Evolutionary conservation across 2,329 filamentous ascomycete genomes (phyloP).

Genomic region (Aspergillus chevalieri): DNA sequence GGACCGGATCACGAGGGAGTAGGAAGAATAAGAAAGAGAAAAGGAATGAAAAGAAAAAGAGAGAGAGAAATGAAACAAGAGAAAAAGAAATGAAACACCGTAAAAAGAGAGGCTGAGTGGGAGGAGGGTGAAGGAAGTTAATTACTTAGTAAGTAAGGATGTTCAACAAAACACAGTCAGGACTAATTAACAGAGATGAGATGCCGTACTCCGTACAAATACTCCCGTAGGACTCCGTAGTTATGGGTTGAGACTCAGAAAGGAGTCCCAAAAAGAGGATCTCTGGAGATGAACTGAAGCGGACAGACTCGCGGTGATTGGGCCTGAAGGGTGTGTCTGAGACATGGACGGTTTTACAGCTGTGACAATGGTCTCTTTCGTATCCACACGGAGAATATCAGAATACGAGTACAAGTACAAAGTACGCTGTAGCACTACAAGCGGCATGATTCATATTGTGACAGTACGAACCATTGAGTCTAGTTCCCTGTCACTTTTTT

Average conservation of each 20-base stretch:
- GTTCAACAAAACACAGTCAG: background rate
- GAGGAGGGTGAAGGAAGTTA: constrained; percentile 8
- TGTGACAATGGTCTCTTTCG: background rate
- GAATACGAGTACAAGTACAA: too few species aligned
- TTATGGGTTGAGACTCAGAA: background rate
- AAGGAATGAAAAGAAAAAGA: constrained; percentile 22
- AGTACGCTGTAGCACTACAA: too few species aligned
- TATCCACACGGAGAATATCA: background rate
- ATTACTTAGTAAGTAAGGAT: constrained; percentile 5
- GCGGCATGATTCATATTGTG: too few species aligned
- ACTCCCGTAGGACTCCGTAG: too few species aligned
- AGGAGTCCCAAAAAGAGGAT: background rate
- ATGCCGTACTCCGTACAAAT: background rate
- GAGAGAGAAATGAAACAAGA: constrained; percentile 3
- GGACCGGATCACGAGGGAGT: constrained; percentile 13
- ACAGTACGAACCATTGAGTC: too few species aligned
- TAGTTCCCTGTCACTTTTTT: too few species aligned
- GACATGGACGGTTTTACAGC: constrained; percentile 1
- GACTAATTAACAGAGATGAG: constrained; percentile 1
- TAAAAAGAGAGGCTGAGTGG: background rate
- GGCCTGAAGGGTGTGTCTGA: background rate
- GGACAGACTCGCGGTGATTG: background rate
- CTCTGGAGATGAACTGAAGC: background rate
- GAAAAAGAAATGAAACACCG: constrained; percentile 1
- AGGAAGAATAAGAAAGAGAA: constrained; percentile 8